phyloP scores from a whole-genome alignment of 306 rosid genomes.

The Casuarina glauca region DNA sequence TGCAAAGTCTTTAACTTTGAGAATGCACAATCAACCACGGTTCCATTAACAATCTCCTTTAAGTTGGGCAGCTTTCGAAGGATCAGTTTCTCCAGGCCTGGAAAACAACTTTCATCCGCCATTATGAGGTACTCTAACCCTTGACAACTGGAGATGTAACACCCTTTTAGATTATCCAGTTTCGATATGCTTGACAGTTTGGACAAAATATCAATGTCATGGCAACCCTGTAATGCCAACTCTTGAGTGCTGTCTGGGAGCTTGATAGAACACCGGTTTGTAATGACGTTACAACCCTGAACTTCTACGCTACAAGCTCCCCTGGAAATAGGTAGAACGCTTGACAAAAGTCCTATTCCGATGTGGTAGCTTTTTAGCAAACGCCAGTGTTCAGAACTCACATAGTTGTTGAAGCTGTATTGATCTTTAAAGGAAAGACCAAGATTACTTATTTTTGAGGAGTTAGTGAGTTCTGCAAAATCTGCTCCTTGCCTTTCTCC shows the following conservation, averaged over 20 bases:
- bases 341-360: constrained; percentile 22
- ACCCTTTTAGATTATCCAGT: constrained; percentile 9
- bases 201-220: constrained; percentile 14
- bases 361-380: constrained; percentile 19
- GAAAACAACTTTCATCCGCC: constrained; percentile 9
- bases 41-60: constrained; percentile 7
- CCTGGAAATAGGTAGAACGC: constrained; percentile 2
- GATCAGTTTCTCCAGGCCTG: constrained; percentile 5
- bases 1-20: constrained; percentile 7
- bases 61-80: constrained; percentile 4
- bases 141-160: constrained; percentile 15
- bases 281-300: constrained; percentile 18
- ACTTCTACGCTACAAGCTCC: constrained; percentile 12
- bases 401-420: constrained; percentile 18
- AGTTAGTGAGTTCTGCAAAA: constrained; percentile 15
- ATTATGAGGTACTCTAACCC: constrained; percentile 16
- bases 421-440: constrained; percentile 19
- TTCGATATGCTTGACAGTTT: constrained; percentile 11
- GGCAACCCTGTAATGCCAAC: constrained; percentile 23
- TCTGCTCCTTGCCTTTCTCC: constrained; percentile 1
- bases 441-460: constrained; percentile 6
- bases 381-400: constrained; percentile 20
- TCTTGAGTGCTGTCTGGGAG: constrained; percentile 22
- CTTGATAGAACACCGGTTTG: constrained; percentile 6
- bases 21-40: neutral